Percentiles rank a stretch among this genome's conserved stretches.
These are phyloP conservation scores for Alternaria triticimaculans DNA, from an alignment of 2,329 filamentous ascomycete genomes.

Conservation along the genomic window DNA sequence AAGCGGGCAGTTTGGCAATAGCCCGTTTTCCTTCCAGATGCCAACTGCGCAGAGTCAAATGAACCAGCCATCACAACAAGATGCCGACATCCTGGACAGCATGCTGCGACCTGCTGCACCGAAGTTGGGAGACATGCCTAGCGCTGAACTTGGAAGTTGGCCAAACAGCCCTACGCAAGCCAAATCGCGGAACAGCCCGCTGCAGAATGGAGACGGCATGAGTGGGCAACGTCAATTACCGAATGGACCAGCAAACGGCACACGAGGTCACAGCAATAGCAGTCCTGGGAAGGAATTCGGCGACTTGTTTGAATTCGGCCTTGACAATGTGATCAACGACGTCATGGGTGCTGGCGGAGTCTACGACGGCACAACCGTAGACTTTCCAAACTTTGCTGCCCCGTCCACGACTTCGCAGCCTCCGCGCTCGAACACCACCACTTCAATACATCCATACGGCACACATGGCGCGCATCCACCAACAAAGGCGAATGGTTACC, in stretches of 20 bases:
- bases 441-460: not conserved
- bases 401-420: not conserved
- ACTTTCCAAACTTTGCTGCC: slow-evolving; percentile 3
- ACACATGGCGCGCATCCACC: slow-evolving; percentile 3
- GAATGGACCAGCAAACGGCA: not conserved
- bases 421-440: not conserved
- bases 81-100: slow-evolving; percentile 33
- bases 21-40: slow-evolving; percentile 6
- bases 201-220: not conserved
- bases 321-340: slow-evolving; percentile 39
- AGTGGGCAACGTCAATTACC: slow-evolving; percentile 4
- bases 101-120: slow-evolving; percentile 37
- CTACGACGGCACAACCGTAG: slow-evolving; percentile 8
- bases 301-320: slow-evolving; percentile 27
- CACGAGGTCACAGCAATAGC: not conserved
- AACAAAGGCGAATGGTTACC: slow-evolving; percentile 19
- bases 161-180: slow-evolving; percentile 21
- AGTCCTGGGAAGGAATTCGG: slow-evolving; percentile 25
- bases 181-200: not conserved
- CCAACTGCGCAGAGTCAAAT: slow-evolving; percentile 18
- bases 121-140: slow-evolving; percentile 34
- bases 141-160: slow-evolving; percentile 26
- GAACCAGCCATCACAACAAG: slow-evolving; percentile 23
- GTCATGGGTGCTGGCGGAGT: slow-evolving; percentile 26
- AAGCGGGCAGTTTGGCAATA: slow-evolving; percentile 24